Percentiles rank a stretch among this genome's conserved stretches.
Evolutionary conservation across 495 filamentous ascomycete species (phyloP).

Genomic region (Penicillium mononematosum): DNA sequence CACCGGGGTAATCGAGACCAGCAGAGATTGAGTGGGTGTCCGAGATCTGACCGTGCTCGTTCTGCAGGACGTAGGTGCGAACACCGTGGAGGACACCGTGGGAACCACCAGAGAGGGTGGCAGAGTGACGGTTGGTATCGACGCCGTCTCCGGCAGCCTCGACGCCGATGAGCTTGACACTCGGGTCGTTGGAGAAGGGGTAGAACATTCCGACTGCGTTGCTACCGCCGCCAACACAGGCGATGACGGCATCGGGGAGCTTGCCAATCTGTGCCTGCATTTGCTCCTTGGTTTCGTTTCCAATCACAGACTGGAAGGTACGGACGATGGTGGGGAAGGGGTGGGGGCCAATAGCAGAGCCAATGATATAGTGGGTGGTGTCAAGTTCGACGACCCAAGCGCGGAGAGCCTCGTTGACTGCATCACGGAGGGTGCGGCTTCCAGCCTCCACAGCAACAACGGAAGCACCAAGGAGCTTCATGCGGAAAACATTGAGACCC

Average conservation of each 20-base stretch:
- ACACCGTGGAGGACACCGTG: conserved; percentile 97
- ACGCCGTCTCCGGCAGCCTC: conserved; percentile 96
- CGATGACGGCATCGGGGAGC: conserved; percentile 91
- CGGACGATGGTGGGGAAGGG: conserved; percentile 96
- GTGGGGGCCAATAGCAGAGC: conserved; percentile 91
- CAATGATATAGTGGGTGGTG: conserved; percentile 97
- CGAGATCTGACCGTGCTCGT: conserved; percentile 85
- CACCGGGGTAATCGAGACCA: conserved; percentile 94
- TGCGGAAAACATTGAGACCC: conserved; percentile 92
- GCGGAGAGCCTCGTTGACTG: conserved; percentile 90
- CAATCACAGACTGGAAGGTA: conserved; percentile 94
- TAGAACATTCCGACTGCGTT: conserved; percentile 97
- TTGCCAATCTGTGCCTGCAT: conserved; percentile 73
- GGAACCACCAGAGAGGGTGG: conserved; percentile 80
- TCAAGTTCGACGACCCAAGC: conserved; percentile 85
- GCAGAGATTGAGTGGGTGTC: conserved; percentile 98
- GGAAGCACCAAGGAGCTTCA: conserved; percentile 85
- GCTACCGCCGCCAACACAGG: conserved; percentile 90
- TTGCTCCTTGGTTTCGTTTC: conserved; percentile 88
- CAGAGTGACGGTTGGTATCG: conserved; percentile 83
- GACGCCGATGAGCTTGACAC: conserved; percentile 86
- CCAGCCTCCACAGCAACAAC: conserved; percentile 90
- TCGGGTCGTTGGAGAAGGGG: conserved; percentile 81
- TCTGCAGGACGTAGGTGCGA: conserved; percentile 90
- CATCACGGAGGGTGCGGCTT: conserved; percentile 80